phyloP scores from a whole-genome alignment of 1,139 yeast genomes.

The Petasospora fabianii region DNA sequence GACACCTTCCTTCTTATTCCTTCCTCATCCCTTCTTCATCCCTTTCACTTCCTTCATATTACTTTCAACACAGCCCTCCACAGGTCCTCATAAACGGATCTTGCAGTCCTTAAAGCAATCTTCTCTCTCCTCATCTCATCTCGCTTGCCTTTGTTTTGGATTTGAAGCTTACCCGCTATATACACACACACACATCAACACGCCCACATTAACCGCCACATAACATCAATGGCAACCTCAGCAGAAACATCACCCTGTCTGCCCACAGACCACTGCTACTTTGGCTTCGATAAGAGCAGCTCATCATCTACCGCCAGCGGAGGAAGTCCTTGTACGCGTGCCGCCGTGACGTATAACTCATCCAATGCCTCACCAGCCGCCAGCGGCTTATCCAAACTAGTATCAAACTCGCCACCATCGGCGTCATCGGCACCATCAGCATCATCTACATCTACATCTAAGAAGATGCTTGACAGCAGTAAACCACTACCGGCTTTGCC shows the following conservation, averaged over 20 bases:
- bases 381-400: too few relatives aligned
- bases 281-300: slow-evolving; percentile 11
- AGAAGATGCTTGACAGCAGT: slow-evolving; percentile 2
- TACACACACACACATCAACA: too few relatives aligned
- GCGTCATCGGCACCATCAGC: neutral
- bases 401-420: neutral
- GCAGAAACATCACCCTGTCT: slow-evolving; percentile 16
- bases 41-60: too few relatives aligned
- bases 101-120: too few relatives aligned
- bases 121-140: too few relatives aligned
- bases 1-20: too few relatives aligned
- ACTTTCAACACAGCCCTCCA: too few relatives aligned
- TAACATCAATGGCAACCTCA: slow-evolving; percentile 1
- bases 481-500: slow-evolving; percentile 2
- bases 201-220: too few relatives aligned
- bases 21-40: too few relatives aligned
- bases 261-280: slow-evolving; percentile 11
- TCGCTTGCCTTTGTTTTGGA: too few relatives aligned
- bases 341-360: neutral
- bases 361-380: neutral
- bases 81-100: too few relatives aligned
- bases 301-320: slow-evolving; percentile 2
- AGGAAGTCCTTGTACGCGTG: slow-evolving; percentile 2
- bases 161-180: too few relatives aligned
- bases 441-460: neutral